phyloP scores from a whole-genome alignment of 176 grass and related monocot genomes.

The Rhynchospora pubera region DNA sequence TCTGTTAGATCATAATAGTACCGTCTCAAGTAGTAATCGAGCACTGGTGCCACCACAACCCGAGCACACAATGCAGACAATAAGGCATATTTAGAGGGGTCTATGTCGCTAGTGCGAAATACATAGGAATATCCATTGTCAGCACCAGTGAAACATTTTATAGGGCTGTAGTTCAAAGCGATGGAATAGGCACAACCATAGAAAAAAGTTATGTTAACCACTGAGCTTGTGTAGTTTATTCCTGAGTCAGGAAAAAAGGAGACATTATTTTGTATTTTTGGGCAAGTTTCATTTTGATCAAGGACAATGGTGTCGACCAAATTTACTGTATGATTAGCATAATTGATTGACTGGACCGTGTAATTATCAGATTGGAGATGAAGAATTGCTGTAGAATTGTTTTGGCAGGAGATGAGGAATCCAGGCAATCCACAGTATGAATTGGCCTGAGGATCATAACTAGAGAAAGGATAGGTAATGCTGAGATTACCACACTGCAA shows the following conservation, averaged over 20 bases:
- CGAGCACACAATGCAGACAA: not conserved
- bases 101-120: not conserved
- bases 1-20: not conserved
- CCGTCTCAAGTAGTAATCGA: not conserved
- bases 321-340: constrained; percentile 3
- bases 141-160: not conserved
- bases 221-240: constrained; percentile 22
- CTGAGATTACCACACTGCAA: not conserved
- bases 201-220: constrained; percentile 32
- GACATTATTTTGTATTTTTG: constrained; percentile 18
- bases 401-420: constrained; percentile 28
- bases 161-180: not conserved
- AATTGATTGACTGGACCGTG: constrained; percentile 27
- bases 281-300: not conserved
- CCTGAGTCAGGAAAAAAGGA: not conserved
- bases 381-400: not conserved
- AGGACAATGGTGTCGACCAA: constrained; percentile 16
- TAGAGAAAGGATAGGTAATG: not conserved
- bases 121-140: not conserved
- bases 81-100: not conserved
- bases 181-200: constrained; percentile 1
- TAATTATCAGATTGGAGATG: constrained; percentile 2
- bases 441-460: not conserved
- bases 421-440: constrained; percentile 43
- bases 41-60: constrained; percentile 20